Evolutionary conservation across 768 basidiomycete species (phyloP).

Genomic region (Xanthoconium purpureum): DNA sequence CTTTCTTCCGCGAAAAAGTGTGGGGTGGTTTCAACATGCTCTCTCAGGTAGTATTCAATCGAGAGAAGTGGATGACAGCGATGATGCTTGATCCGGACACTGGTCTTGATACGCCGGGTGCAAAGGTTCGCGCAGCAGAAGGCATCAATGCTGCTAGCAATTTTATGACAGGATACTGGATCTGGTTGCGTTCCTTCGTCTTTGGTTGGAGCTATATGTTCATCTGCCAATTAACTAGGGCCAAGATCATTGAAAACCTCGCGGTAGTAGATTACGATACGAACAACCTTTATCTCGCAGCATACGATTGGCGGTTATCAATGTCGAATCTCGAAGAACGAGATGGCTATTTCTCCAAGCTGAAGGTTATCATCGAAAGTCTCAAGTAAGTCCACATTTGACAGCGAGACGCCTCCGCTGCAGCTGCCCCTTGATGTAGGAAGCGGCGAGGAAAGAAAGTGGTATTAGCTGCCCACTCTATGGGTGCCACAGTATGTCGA

Average conservation of each 20-base stretch:
- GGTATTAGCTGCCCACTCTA: conserved; percentile 82
- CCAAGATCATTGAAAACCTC: conserved; percentile 91
- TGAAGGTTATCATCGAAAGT: conserved; percentile 79
- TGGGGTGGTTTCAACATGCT: conserved; percentile 84
- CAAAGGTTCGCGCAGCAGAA: conserved; percentile 88
- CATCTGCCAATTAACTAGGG: conserved; percentile 41
- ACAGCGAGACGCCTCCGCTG: background rate
- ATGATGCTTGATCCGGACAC: conserved; percentile 90
- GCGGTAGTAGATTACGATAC: conserved; percentile 92
- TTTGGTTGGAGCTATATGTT: background rate
- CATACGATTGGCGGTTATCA: conserved; percentile 90
- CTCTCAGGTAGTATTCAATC: conserved; percentile 77
- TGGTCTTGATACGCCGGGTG: conserved; percentile 82
- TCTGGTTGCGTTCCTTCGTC: conserved; percentile 56
- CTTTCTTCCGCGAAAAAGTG: conserved; percentile 89
- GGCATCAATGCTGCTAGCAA: conserved; percentile 87
- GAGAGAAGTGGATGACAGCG: conserved; percentile 85
- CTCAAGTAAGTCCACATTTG: conserved; percentile 49
- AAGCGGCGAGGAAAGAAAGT: conserved; percentile 70
- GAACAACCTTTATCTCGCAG: conserved; percentile 78
- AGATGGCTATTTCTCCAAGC: conserved; percentile 82
- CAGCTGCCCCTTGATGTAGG: conserved; percentile 34
- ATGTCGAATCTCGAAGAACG: conserved; percentile 90
- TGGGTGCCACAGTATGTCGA: conserved; percentile 71
- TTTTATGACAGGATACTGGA: conserved; percentile 91